Conservation (phyloP, 257 asterid species). For the Fraxinus pennsylvanica region DNA sequence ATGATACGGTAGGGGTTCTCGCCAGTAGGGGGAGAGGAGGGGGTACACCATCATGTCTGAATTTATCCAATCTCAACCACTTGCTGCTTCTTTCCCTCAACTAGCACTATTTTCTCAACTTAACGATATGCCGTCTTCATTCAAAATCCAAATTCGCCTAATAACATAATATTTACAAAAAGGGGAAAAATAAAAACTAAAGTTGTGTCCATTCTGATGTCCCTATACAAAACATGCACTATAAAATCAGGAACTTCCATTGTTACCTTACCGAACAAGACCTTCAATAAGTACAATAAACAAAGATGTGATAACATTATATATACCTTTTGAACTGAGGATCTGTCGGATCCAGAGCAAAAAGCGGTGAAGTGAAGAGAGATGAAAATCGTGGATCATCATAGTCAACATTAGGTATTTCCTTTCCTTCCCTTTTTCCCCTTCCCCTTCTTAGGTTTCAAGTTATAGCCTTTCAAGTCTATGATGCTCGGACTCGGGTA, state of each 20-base stretch:
- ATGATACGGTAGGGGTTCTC: too few species aligned
- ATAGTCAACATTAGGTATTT: slow-evolving; percentile 53
- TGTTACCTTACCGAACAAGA: background rate
- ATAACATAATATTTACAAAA: too few species aligned
- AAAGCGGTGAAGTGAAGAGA: slow-evolving; percentile 53
- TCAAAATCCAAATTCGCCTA: too few species aligned
- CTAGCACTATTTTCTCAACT: too few species aligned
- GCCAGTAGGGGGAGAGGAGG: too few species aligned
- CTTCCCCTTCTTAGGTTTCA: slow-evolving; percentile 66
- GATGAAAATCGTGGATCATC: slow-evolving; percentile 81
- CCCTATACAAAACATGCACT: background rate
- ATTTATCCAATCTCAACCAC: too few species aligned
- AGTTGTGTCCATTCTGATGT: background rate
- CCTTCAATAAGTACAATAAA: background rate
- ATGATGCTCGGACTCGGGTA: too few species aligned
- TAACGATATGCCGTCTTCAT: too few species aligned
- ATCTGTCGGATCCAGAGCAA: slow-evolving; percentile 89
- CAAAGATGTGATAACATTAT: background rate
- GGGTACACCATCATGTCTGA: too few species aligned
- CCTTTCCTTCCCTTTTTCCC: slow-evolving; percentile 67
- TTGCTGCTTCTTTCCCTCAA: too few species aligned
- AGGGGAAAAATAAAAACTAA: too few species aligned
- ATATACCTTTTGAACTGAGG: slow-evolving; percentile 89
- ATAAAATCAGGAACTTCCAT: background rate
- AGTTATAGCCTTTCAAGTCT: slow-evolving; percentile 60